These are phyloP conservation scores for Aspergillus brunneoviolaceus DNA, from an alignment of 2,329 filamentous ascomycete genomes.

Conservation along the genomic window DNA sequence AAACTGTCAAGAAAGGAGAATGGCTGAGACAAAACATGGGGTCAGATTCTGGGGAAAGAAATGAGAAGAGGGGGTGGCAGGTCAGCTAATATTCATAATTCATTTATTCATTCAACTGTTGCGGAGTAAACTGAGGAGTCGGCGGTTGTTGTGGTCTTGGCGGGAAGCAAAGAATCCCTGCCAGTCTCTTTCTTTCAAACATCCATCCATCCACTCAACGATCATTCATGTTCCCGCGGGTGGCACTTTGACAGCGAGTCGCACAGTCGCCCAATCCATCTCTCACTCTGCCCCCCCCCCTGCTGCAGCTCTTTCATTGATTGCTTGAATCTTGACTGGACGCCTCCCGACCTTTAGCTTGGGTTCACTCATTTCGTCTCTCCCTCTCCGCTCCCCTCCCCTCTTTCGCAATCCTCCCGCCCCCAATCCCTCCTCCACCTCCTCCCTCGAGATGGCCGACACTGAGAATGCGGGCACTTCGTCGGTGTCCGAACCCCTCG, in stretches of 20 bases:
- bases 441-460: slow-evolving; percentile 68
- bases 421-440: not conserved
- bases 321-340: not conserved
- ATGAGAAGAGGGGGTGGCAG: not conserved
- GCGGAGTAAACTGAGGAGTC: slow-evolving; percentile 5
- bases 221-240: not conserved
- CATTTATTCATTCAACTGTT: too few species aligned
- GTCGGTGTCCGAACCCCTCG: slow-evolving; percentile 85
- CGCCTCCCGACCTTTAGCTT: not conserved
- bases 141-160: slow-evolving; percentile 9
- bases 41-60: not conserved
- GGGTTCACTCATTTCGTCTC: not conserved
- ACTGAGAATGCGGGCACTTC: slow-evolving; percentile 67
- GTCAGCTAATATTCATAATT: too few species aligned
- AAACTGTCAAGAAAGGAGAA: not conserved
- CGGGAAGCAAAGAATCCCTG: slow-evolving; percentile 4
- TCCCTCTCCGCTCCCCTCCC: not conserved
- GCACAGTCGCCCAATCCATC: not conserved
- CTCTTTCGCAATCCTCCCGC: slow-evolving; percentile 1
- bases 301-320: not conserved
- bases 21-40: not conserved
- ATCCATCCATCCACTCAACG: not conserved
- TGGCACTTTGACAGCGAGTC: not conserved
- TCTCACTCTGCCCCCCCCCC: not conserved
- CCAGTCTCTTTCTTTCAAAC: slow-evolving; percentile 7